Evolutionary conservation across 1,284 basidiomycete genomes (phyloP).

Genomic region (Rhodotorula sp.): DNA sequence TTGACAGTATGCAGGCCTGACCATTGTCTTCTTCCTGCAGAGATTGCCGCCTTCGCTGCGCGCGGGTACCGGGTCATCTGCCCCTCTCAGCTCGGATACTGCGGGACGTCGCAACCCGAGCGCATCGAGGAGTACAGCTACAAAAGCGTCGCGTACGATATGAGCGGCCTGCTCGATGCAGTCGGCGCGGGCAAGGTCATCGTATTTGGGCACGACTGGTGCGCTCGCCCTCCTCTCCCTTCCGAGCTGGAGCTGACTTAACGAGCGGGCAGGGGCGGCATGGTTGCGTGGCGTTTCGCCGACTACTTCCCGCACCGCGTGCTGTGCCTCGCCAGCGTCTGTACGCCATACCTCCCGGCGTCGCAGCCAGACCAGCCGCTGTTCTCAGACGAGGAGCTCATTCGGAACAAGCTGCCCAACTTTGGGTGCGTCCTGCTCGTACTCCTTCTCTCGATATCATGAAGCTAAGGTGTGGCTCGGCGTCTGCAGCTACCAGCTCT

Average conservation of each 20-base stretch:
- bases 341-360: conserved; percentile 43
- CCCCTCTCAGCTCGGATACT: conserved; percentile 43
- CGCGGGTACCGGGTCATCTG: conserved; percentile 42
- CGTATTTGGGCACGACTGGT: conserved; percentile 45
- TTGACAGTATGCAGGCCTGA: too few relatives aligned
- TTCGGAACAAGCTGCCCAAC: conserved; percentile 34
- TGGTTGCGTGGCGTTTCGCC: conserved; percentile 44
- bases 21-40: conserved; percentile 5
- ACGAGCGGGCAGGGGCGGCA: conserved; percentile 37
- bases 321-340: conserved; percentile 41
- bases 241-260: too few relatives aligned
- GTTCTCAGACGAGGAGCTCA: conserved; percentile 24
- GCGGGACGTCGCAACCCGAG: conserved; percentile 24
- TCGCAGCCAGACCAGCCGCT: conserved; percentile 10
- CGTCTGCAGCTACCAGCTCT: conserved; percentile 40
- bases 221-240: neutral
- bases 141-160: conserved; percentile 38
- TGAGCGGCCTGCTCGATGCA: conserved; percentile 35
- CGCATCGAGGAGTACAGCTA: conserved; percentile 36
- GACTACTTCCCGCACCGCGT: conserved; percentile 42
- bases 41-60: conserved; percentile 35
- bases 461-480: too few relatives aligned
- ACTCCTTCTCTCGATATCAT: too few relatives aligned
- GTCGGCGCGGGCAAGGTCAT: conserved; percentile 31
- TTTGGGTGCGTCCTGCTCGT: conserved; percentile 29